phyloP scores from a whole-genome alignment of 257 asterid genomes.

The Solanum pimpinellifolium region DNA sequence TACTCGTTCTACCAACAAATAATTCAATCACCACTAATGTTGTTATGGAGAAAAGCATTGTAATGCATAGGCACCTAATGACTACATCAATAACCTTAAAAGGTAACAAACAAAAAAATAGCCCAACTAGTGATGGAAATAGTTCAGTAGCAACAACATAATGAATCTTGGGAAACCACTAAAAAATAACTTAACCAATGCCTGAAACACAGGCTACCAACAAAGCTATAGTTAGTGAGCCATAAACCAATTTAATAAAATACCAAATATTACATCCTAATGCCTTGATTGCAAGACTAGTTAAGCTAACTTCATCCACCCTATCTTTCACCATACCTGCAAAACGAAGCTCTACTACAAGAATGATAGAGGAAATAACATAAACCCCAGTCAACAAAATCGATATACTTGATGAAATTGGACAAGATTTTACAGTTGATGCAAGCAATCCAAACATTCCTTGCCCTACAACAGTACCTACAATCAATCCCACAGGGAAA shows the following conservation, averaged over 20 bases:
- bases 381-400: conserved; percentile 22
- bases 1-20: conserved; percentile 17
- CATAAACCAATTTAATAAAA: conserved; percentile 24
- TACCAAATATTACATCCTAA: conserved; percentile 14
- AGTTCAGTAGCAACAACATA: conserved; percentile 12
- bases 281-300: conserved; percentile 21
- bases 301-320: conserved; percentile 22
- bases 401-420: conserved; percentile 15
- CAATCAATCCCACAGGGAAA: conserved; percentile 15
- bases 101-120: conserved; percentile 6
- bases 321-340: conserved; percentile 26
- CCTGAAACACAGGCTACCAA: conserved; percentile 31
- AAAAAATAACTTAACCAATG: conserved; percentile 22
- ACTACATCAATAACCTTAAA: conserved; percentile 17
- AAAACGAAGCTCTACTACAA: conserved; percentile 31
- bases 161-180: conserved; percentile 13
- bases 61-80: conserved; percentile 17
- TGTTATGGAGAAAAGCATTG: conserved; percentile 21
- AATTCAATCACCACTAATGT: conserved; percentile 11
- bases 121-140: conserved; percentile 17
- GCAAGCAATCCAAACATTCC: conserved; percentile 33
- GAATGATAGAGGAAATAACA: conserved; percentile 24
- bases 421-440: conserved; percentile 18
- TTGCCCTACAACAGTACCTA: conserved; percentile 28
- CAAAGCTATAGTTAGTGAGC: conserved; percentile 23